Base-by-base conservation (phyloP, 2,329 filamentous ascomycete genomes). In the Colletotrichum navitas region DNA sequence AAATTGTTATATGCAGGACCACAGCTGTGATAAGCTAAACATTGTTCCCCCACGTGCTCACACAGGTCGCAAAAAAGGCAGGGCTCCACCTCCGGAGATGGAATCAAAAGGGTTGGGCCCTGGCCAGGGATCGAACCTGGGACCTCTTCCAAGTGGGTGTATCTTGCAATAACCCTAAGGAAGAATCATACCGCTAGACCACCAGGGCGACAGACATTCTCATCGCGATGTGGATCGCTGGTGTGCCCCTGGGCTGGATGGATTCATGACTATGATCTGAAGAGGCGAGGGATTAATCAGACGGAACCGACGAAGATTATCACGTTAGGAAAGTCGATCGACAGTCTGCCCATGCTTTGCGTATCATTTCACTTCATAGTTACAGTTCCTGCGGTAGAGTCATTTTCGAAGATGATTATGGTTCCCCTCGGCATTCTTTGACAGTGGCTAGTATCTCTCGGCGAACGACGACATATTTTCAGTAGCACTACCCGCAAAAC, bases 121-220 rank as follows among this genome's bases (percentile, higher is more conserved):
- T 61, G 59, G 59, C 59, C 59, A 61, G 59, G 59, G 45, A 47
- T 61, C 59, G 59, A 61, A 61, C 59, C 59, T 61, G 41, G 59
- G 59, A 47, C 59, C 59, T 61, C 59, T 61, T 61, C 59, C 59
- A 61, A 21, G 29, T 61, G 29, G n/a, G 21, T 61, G 2, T 26
- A 34, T 49, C 24, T 21, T 5, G 3, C 11, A 7, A 49, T 11
- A 39, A 49, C 59, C 59, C 59, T 62, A 62, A 62, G 59, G 59
- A 51, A 62, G 59, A 62, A 51, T 62, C 59, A 62, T 62, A 51
- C 59, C 59, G 59, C 59, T 62, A 62, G 43, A 51, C 59, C 59
- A 62, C 59, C 43, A 62, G 59, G 59, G 32, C 59, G 14, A 5
- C 0, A 16, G 29, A 8, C 5, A 14, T 34, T 6, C 43, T 62